Evolutionary conservation across 225 moss, liverwort and hornwort genomes (phyloP).

Genomic region (Pseudoscleropodium purum): DNA sequence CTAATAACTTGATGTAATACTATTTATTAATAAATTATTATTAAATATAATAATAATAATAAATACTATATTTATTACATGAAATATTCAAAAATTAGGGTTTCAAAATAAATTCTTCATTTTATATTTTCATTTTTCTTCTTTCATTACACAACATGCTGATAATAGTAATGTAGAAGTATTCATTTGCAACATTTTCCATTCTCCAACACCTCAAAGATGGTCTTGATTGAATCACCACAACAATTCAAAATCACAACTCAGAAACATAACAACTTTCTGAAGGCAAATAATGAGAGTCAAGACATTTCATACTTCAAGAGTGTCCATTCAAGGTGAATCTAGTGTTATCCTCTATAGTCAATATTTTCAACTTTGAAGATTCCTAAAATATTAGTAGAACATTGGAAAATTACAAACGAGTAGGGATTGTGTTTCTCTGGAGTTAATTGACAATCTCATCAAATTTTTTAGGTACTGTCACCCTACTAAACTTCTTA

Average conservation of each 20-base stretch:
- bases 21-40: not conserved
- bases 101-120: not conserved
- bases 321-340: not conserved
- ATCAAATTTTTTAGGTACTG: not conserved
- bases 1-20: not conserved
- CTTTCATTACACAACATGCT: not conserved
- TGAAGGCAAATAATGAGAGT: too few species aligned
- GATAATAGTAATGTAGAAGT: not conserved
- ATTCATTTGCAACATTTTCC: not conserved
- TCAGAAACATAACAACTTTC: too few species aligned
- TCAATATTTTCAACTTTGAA: not conserved
- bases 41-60: too few species aligned
- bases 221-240: not conserved
- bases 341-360: not conserved
- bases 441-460: not conserved
- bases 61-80: not conserved
- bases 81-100: fast-evolving
- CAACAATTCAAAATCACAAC: too few species aligned
- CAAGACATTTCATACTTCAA: not conserved
- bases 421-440: not conserved
- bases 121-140: not conserved
- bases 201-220: too few species aligned
- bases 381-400: not conserved
- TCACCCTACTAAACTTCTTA: not conserved
- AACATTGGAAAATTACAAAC: fast-evolving